phyloP scores from a whole-genome alignment of 2,329 filamentous ascomycete genomes.

The Fusarium begoniae region DNA sequence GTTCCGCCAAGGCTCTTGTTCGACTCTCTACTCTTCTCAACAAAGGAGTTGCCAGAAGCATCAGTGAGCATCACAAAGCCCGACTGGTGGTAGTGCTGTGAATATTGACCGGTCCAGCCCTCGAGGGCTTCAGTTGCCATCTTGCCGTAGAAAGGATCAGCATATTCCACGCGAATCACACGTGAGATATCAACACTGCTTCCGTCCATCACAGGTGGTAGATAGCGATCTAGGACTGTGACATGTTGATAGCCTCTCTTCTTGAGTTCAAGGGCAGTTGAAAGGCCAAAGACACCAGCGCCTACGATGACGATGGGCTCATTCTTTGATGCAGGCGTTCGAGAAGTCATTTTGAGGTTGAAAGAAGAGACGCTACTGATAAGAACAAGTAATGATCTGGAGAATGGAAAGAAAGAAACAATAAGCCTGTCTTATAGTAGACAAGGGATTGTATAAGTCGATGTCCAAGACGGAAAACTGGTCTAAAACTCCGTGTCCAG shows the following conservation, averaged over 20 bases:
- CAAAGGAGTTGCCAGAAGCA: constrained; percentile 31
- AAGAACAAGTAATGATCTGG: neutral
- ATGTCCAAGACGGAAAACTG: constrained; percentile 3
- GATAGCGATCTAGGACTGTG: constrained; percentile 56
- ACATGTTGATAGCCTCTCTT: constrained; percentile 55
- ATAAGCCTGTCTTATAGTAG: neutral
- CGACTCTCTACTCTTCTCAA: constrained; percentile 26
- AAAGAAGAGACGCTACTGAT: no score
- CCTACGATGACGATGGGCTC: constrained; percentile 52
- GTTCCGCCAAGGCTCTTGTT: constrained; percentile 28
- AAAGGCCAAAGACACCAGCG: constrained; percentile 61
- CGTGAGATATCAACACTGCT: constrained; percentile 55
- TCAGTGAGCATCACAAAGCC: constrained; percentile 46
- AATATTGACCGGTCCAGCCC: constrained; percentile 42
- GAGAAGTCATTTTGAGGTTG: constrained; percentile 19
- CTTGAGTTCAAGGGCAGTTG: constrained; percentile 57
- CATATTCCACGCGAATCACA: constrained; percentile 66
- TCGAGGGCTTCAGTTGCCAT: constrained; percentile 57
- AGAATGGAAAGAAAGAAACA: neutral
- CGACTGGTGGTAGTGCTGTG: constrained; percentile 44
- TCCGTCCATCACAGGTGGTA: constrained; percentile 49
- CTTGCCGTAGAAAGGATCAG: constrained; percentile 67
- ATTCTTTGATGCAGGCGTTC: constrained; percentile 31
- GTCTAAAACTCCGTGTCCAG: constrained; percentile 11
- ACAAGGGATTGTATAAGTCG: constrained; percentile 2